Percentiles rank a stretch among this genome's conserved stretches.
Conservation (phyloP, 805 yeast species). For the Hanseniaspora taiwanica region DNA sequence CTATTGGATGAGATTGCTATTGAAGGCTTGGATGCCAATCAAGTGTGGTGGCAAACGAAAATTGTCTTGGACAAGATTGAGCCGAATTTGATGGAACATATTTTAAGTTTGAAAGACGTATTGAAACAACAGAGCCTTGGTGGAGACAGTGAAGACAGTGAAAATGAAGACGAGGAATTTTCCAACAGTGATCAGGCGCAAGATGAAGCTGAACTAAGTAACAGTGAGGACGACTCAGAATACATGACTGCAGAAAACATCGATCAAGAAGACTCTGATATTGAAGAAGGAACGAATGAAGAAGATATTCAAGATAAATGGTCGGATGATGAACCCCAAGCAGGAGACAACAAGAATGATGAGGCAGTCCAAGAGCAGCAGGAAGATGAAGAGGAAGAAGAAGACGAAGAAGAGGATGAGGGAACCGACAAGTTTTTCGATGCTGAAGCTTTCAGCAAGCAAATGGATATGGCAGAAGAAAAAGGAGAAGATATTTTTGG, state of each 20-base stretch:
- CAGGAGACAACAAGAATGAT: slow-evolving; percentile 15
- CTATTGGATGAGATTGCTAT: slow-evolving; percentile 70
- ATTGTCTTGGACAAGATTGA: slow-evolving; percentile 70
- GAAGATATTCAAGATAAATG: slow-evolving; percentile 5
- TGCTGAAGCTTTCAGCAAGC: slow-evolving; percentile 11
- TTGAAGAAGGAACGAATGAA: slow-evolving; percentile 18
- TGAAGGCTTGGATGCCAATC: slow-evolving; percentile 81
- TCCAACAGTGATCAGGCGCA: slow-evolving; percentile 8
- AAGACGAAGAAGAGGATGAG: slow-evolving; percentile 14
- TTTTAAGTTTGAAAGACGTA: slow-evolving; percentile 35
- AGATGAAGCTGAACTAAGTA: too few relatives aligned
- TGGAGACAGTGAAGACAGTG: slow-evolving; percentile 16
- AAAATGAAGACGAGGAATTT: slow-evolving; percentile 9
- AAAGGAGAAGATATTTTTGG: slow-evolving; percentile 15
- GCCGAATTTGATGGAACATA: slow-evolving; percentile 44
- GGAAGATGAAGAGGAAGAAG: slow-evolving; percentile 15
- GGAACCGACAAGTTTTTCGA: slow-evolving; percentile 15
- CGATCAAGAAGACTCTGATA: slow-evolving; percentile 15
- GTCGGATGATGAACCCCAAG: slow-evolving; percentile 17
- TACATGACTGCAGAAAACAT: slow-evolving; percentile 14
- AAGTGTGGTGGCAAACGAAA: slow-evolving; percentile 88
- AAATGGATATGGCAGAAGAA: slow-evolving; percentile 19
- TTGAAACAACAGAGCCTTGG: slow-evolving; percentile 11
- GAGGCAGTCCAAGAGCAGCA: slow-evolving; percentile 19
- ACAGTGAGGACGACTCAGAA: slow-evolving; percentile 10